Percentiles rank a stretch among this genome's conserved stretches.
phyloP scores from a whole-genome alignment of 257 asterid genomes.

The Nemophila menziesii region DNA sequence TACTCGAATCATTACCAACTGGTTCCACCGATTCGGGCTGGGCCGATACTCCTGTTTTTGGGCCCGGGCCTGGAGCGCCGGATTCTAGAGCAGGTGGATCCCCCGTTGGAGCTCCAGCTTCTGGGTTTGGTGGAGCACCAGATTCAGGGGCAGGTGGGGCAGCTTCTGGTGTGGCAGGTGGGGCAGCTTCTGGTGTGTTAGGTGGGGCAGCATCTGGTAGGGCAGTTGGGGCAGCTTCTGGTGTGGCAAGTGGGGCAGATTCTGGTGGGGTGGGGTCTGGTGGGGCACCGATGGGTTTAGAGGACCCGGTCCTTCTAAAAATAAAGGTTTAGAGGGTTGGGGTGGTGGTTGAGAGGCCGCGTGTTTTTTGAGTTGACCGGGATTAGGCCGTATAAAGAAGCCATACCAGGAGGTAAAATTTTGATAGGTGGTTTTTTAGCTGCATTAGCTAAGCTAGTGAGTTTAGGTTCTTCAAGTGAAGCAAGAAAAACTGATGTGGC shows the following conservation, averaged over 20 bases:
- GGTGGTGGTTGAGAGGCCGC: constrained; percentile 37
- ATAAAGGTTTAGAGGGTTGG: constrained; percentile 53
- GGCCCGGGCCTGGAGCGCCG: constrained; percentile 20
- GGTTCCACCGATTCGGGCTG: constrained; percentile 15
- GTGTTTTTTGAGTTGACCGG: constrained; percentile 49
- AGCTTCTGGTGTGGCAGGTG: constrained; percentile 18
- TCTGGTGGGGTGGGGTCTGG: no score
- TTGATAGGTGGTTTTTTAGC: constrained; percentile 93
- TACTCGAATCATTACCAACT: constrained; percentile 9
- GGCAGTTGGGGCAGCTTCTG: no score
- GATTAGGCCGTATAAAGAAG: constrained; percentile 92
- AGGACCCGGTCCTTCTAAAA: constrained; percentile 44
- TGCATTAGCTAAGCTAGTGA: constrained; percentile 87
- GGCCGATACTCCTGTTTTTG: neutral
- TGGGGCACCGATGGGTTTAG: constrained; percentile 23
- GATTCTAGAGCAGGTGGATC: constrained; percentile 18
- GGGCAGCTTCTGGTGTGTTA: no score
- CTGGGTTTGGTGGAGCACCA: constrained; percentile 23
- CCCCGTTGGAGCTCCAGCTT: constrained; percentile 17
- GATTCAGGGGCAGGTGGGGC: constrained; percentile 21
- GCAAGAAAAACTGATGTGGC: constrained; percentile 93
- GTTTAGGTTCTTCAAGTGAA: constrained; percentile 86
- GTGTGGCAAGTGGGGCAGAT: no score
- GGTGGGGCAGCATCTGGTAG: no score
- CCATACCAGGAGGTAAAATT: constrained; percentile 95